A percentile compares a stretch with the other conserved stretches of the same genome.
These are phyloP conservation scores for Adansonia madagascariensis DNA, from an alignment of 441 rosid genomes.

Conservation along the genomic window DNA sequence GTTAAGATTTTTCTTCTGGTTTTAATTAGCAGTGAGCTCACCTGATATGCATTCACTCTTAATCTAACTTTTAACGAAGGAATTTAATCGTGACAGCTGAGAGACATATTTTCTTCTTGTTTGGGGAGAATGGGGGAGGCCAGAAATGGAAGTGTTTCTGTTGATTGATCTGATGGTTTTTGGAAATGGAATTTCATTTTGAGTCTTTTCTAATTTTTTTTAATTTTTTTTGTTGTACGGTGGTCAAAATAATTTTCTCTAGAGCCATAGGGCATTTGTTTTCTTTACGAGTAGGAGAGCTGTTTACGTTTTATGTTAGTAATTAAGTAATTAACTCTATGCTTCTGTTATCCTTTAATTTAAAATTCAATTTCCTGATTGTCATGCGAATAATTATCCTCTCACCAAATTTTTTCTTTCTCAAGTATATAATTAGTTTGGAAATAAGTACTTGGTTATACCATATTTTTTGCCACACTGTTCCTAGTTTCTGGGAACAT, in stretches of 20 bases:
- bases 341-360: constrained; percentile 6
- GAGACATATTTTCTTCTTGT: background rate
- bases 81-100: background rate
- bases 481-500: background rate
- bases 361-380: background rate
- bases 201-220: background rate
- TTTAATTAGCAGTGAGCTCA: background rate
- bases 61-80: background rate
- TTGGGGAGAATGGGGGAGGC: background rate
- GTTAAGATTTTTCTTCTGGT: background rate
- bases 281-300: background rate
- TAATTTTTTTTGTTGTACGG: constrained; percentile 3
- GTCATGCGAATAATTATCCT: constrained; percentile 1
- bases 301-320: constrained; percentile 6
- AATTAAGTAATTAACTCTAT: constrained; percentile 5
- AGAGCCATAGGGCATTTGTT: background rate
- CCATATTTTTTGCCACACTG: background rate
- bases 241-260: background rate
- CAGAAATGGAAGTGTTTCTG: background rate
- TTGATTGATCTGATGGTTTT: constrained; percentile 2
- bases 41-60: background rate
- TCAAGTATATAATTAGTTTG: background rate
- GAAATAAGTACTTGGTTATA: constrained; percentile 10
- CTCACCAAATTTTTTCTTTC: constrained; percentile 4
- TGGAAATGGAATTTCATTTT: background rate